phyloP scores from a whole-genome alignment of 1,284 basidiomycete species.

The Malassezia slooffiae region DNA sequence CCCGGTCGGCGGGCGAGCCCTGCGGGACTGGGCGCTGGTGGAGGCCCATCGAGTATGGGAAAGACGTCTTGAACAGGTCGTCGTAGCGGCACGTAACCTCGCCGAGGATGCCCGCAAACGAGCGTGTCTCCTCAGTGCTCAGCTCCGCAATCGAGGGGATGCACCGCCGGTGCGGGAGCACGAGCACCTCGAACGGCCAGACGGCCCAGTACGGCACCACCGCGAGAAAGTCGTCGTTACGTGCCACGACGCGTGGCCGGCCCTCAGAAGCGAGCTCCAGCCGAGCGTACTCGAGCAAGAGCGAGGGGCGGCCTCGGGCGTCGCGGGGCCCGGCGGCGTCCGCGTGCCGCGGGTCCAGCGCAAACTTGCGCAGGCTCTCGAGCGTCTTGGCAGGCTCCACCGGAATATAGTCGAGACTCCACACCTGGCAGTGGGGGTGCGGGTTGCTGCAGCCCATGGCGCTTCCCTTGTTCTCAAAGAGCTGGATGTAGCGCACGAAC shows the following conservation, averaged over 20 bases:
- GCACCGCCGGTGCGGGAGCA: slow-evolving; percentile 24
- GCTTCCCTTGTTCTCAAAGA: slow-evolving; percentile 73
- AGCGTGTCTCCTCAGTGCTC: slow-evolving; percentile 16
- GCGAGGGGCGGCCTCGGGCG: slow-evolving; percentile 56
- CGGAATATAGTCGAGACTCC: slow-evolving; percentile 53
- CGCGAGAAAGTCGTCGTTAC: slow-evolving; percentile 69
- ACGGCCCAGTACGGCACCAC: slow-evolving; percentile 92
- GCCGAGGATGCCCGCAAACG: slow-evolving; percentile 50
- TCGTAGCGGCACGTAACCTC: slow-evolving; percentile 37
- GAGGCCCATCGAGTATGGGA: slow-evolving; percentile 94
- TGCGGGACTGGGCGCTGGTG: slow-evolving; percentile 56
- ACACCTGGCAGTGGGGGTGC: slow-evolving; percentile 86
- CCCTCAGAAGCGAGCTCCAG: slow-evolving; percentile 57
- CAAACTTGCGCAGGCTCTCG: slow-evolving; percentile 26
- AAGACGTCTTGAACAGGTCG: slow-evolving; percentile 55
- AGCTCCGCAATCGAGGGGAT: slow-evolving; percentile 30
- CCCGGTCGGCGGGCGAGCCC: slow-evolving; percentile 44
- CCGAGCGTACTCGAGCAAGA: slow-evolving; percentile 74
- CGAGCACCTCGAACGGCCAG: slow-evolving; percentile 83
- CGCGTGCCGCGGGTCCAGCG: slow-evolving; percentile 18
- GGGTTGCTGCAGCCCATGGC: slow-evolving; percentile 97
- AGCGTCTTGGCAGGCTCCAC: slow-evolving; percentile 35
- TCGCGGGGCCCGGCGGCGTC: slow-evolving; percentile 52
- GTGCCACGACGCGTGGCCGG: slow-evolving; percentile 56
- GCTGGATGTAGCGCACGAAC: slow-evolving; percentile 44